Evolutionary conservation across 208 protist species (phyloP).

Genomic region (Acanthamoeba sp.): DNA sequence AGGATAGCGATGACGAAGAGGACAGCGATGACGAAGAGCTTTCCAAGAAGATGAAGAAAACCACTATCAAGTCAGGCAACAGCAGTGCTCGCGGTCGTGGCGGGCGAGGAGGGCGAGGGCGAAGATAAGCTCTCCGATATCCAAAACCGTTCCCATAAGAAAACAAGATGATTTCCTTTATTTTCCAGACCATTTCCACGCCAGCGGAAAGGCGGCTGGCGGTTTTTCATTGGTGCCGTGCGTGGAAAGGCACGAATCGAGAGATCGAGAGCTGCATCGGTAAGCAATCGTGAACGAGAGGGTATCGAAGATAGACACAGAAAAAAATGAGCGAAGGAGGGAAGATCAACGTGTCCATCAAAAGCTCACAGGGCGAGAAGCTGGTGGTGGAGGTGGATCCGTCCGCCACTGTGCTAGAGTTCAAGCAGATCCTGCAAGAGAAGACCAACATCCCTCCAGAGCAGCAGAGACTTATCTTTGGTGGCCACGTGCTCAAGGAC

Average conservation of each 20-base stretch:
- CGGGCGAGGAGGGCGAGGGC: not conserved
- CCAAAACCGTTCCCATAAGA: too few species aligned
- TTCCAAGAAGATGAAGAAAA: not conserved
- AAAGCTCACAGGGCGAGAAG: constrained; percentile 46
- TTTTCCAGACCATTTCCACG: not conserved
- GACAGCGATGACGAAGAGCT: not conserved
- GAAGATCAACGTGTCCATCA: constrained; percentile 57
- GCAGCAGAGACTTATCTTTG: constrained; percentile 90
- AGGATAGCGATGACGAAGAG: not conserved
- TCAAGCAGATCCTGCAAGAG: constrained; percentile 86
- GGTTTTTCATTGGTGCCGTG: not conserved
- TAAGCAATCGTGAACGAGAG: not conserved
- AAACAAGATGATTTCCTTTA: not conserved
- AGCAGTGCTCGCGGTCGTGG: not conserved
- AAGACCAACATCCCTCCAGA: constrained; percentile 84
- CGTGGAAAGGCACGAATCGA: not conserved
- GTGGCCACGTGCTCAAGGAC: constrained; percentile 90
- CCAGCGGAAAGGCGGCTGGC: not conserved
- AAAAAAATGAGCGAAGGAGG: constrained; percentile 17
- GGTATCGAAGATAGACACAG: not conserved
- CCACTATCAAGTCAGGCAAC: not conserved
- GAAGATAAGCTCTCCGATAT: not conserved
- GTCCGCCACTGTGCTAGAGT: constrained; percentile 8
- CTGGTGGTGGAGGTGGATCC: constrained; percentile 57
- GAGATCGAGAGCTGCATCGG: not conserved